Evolutionary conservation across 352 stramenopile species (phyloP).

Genomic region (Globisporangium paroecandrum): DNA sequence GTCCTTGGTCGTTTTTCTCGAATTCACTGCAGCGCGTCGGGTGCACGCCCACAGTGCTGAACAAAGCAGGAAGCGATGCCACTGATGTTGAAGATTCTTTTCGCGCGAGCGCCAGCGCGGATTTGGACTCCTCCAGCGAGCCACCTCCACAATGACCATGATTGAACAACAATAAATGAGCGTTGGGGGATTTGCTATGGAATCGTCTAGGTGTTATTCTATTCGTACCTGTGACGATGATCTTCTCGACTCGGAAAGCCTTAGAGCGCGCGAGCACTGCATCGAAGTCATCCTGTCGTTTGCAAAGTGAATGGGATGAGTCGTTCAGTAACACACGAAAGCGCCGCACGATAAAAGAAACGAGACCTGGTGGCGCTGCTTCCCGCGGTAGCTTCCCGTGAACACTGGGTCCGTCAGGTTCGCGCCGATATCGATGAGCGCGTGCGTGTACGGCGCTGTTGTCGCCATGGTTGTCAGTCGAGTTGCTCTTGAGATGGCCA

Average conservation of each 20-base stretch:
- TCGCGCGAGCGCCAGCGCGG: conserved; percentile 33
- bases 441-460: not conserved
- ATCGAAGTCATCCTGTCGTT: conserved; percentile 27
- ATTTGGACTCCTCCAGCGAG: conserved; percentile 38
- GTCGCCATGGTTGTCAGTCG: conserved; percentile 10
- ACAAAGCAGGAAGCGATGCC: conserved; percentile 33
- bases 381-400: conserved; percentile 86
- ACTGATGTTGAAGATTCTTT: not conserved
- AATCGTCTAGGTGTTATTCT: not conserved
- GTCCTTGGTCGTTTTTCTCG: conserved; percentile 37
- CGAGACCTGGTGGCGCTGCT: conserved; percentile 84
- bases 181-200: not conserved
- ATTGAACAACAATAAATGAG: not conserved
- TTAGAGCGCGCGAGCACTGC: conserved; percentile 85
- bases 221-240: conserved; percentile 85
- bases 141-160: conserved; percentile 17
- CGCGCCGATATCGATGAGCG: conserved; percentile 92
- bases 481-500: conserved; percentile 1
- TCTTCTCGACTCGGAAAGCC: conserved; percentile 79
- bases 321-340: not conserved
- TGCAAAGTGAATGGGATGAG: not conserved
- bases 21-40: conserved; percentile 93
- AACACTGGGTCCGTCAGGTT: conserved; percentile 94
- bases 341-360: not conserved
- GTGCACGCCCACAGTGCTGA: conserved; percentile 85